phyloP scores from a whole-genome alignment of 441 rosid genomes.

The Pelargonium cotyledonis region DNA sequence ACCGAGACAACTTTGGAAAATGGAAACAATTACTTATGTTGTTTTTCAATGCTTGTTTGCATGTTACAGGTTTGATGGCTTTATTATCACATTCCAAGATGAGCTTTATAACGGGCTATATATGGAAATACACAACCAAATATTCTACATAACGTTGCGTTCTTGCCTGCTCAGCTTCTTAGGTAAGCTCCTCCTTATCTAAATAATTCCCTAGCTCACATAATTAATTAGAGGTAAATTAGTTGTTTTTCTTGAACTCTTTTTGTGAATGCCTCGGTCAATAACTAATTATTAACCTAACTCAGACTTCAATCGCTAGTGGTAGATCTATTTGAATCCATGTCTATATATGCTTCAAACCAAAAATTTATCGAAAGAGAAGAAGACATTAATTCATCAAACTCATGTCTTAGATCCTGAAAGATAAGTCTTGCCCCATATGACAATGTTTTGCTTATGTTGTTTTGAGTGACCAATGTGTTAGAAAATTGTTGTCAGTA shows the following conservation, averaged over 20 bases:
- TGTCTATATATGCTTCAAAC: too few species aligned
- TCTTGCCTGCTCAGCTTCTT: slow-evolving; percentile 82
- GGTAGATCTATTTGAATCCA: too few species aligned
- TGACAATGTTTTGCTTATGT: too few species aligned
- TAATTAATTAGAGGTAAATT: too few species aligned
- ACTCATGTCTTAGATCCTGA: too few species aligned
- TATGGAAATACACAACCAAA: slow-evolving; percentile 97
- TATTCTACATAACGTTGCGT: slow-evolving; percentile 85
- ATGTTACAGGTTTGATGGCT: slow-evolving; percentile 78
- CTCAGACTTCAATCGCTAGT: too few species aligned
- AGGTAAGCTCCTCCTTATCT: slow-evolving; percentile 35
- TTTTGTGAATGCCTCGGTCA: not conserved
- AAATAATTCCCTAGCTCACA: not conserved
- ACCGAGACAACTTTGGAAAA: not conserved
- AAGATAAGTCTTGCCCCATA: too few species aligned
- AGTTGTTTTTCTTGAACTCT: slow-evolving; percentile 4
- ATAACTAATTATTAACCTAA: too few species aligned
- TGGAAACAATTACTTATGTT: not conserved
- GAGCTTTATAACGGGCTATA: slow-evolving; percentile 85
- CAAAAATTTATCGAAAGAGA: too few species aligned
- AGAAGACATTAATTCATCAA: too few species aligned
- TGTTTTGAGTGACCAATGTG: too few species aligned
- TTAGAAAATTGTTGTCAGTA: too few species aligned
- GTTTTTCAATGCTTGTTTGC: slow-evolving; percentile 9
- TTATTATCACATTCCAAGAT: slow-evolving; percentile 96